phyloP scores from a whole-genome alignment of 805 yeast genomes.

The Cyberlindnera euphorbiiphila region DNA sequence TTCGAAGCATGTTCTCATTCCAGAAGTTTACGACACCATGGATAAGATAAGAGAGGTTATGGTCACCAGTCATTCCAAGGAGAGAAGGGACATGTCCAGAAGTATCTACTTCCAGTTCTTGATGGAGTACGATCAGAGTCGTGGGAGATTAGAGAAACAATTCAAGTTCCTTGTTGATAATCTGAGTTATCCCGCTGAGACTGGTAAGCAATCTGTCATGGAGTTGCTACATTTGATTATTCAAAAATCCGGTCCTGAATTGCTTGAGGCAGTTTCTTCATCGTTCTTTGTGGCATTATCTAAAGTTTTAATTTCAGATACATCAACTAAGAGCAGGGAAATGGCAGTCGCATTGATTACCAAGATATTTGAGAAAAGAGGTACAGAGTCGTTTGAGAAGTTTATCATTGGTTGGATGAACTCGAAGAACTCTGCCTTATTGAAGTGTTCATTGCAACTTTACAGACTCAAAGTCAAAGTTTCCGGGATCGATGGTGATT shows the following conservation, averaged over 20 bases:
- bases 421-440: conserved; percentile 44
- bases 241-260: conserved; percentile 55
- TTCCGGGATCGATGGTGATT: conserved; percentile 35
- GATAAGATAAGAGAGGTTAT: conserved; percentile 75
- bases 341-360: conserved; percentile 66
- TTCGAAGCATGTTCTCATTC: conserved; percentile 65
- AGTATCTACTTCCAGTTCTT: conserved; percentile 78
- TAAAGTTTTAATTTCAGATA: conserved; percentile 73
- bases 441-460: conserved; percentile 71
- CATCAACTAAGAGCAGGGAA: conserved; percentile 74
- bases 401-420: conserved; percentile 57
- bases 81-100: conserved; percentile 81
- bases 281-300: conserved; percentile 84
- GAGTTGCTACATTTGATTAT: conserved; percentile 75
- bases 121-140: conserved; percentile 93
- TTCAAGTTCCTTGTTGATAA: conserved; percentile 78
- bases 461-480: conserved; percentile 58
- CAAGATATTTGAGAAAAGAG: conserved; percentile 50
- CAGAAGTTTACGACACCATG: conserved; percentile 89
- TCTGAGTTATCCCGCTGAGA: conserved; percentile 75
- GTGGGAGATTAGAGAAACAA: conserved; percentile 77
- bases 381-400: conserved; percentile 33
- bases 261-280: conserved; percentile 57
- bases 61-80: conserved; percentile 84
- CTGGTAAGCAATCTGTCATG: conserved; percentile 87